Conservation (phyloP, 331 rosid genomes). For the Acacia pycnantha region DNA sequence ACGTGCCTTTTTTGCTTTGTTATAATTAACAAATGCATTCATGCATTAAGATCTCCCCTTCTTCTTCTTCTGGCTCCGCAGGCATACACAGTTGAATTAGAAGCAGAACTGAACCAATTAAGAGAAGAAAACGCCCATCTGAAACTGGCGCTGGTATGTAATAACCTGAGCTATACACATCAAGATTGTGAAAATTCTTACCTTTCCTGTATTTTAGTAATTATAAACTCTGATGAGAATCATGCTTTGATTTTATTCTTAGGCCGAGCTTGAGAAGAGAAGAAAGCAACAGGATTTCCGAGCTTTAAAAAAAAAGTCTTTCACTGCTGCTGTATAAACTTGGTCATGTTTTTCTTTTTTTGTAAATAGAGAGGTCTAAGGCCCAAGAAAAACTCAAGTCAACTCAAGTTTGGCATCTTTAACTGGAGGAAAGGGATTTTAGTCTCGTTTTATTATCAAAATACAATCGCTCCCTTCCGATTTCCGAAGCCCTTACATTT, state of each 20-base stretch:
- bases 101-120: constrained; percentile 83
- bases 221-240: constrained; percentile 19
- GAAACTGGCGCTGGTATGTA: constrained; percentile 70
- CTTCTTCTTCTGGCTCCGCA: constrained; percentile 23
- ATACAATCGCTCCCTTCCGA: too few species aligned
- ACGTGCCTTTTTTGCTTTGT: neutral
- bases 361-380: too few species aligned
- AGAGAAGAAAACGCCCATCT: constrained; percentile 71
- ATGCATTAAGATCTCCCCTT: neutral
- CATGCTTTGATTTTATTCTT: constrained; percentile 12
- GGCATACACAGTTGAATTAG: constrained; percentile 93
- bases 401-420: too few species aligned
- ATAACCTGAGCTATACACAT: neutral
- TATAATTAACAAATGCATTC: neutral
- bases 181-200: neutral
- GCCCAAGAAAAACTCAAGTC: too few species aligned
- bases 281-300: constrained; percentile 68
- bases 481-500: too few species aligned
- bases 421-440: too few species aligned
- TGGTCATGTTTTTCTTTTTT: too few species aligned
- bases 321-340: too few species aligned
- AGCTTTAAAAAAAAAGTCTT: too few species aligned
- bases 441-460: too few species aligned
- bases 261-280: constrained; percentile 72
- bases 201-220: neutral